Percentiles rank a stretch among this genome's conserved stretches.
Conservation (phyloP, 805 yeast genomes). For the Starmerella etchellsii region DNA sequence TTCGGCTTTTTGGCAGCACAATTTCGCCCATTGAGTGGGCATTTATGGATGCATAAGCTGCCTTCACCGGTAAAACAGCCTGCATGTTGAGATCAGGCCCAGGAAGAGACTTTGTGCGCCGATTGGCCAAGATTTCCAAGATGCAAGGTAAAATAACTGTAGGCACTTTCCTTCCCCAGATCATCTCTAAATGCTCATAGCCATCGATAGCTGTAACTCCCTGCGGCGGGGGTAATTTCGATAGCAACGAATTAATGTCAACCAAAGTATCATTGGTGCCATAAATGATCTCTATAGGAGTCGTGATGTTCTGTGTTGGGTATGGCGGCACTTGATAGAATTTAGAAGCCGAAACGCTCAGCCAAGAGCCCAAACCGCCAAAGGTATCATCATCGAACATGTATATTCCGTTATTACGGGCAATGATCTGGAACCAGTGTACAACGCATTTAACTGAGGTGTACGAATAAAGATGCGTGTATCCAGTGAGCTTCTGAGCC, state of each 20-base stretch:
- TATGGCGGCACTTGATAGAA: constrained; percentile 41
- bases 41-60: no score
- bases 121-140: constrained; percentile 3
- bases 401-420: constrained; percentile 55
- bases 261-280: constrained; percentile 75
- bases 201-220: constrained; percentile 35
- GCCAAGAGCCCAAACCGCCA: constrained; percentile 17
- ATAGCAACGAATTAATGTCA: constrained; percentile 64
- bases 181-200: constrained; percentile 83
- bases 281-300: constrained; percentile 68
- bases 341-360: constrained; percentile 18
- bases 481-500: constrained; percentile 65
- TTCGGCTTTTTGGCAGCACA: no score
- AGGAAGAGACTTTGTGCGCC: no score
- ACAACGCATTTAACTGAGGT: constrained; percentile 86
- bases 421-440: constrained; percentile 91
- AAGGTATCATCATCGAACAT: constrained; percentile 72
- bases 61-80: no score
- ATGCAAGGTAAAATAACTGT: constrained; percentile 19
- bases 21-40: no score
- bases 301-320: constrained; percentile 53
- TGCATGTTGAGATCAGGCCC: no score
- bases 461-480: constrained; percentile 78
- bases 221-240: constrained; percentile 51
- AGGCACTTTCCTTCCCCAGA: constrained; percentile 69